Evolutionary conservation across 352 stramenopile genomes (phyloP).

Genomic region (Globisporangium irregulare): DNA sequence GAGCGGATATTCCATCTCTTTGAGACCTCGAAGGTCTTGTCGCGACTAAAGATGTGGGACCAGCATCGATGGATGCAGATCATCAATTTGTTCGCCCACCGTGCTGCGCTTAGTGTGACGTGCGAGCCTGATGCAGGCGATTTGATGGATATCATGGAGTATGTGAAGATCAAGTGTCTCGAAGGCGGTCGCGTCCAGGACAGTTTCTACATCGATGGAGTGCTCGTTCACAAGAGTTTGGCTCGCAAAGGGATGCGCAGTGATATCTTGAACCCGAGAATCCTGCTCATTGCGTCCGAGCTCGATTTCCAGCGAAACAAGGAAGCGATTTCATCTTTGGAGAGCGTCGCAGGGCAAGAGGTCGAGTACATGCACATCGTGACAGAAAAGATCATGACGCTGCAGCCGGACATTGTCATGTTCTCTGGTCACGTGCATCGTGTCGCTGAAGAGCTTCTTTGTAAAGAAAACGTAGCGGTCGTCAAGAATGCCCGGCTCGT

Average conservation of each 20-base stretch:
- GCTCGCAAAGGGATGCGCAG: conserved; percentile 82
- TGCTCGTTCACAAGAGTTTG: conserved; percentile 86
- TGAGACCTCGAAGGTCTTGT: conserved; percentile 45
- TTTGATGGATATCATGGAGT: conserved; percentile 82
- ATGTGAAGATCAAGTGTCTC: conserved; percentile 79
- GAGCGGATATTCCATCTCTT: conserved; percentile 74
- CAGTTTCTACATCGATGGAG: conserved; percentile 86
- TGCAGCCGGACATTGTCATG: conserved; percentile 83
- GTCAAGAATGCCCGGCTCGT: conserved; percentile 83
- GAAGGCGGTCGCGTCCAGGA: conserved; percentile 72
- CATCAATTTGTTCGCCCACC: conserved; percentile 66
- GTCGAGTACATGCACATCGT: conserved; percentile 90
- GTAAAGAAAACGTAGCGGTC: conserved; percentile 73
- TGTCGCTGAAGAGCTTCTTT: conserved; percentile 78
- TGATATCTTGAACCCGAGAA: conserved; percentile 72
- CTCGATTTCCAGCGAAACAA: conserved; percentile 87
- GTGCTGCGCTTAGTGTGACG: conserved; percentile 57
- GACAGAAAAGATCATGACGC: conserved; percentile 85
- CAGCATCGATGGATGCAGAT: conserved; percentile 84
- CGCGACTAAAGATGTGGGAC: conserved; percentile 62
- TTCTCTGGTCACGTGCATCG: conserved; percentile 83
- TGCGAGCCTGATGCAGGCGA: conserved; percentile 73
- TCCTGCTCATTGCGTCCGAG: conserved; percentile 79
- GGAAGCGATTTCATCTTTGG: conserved; percentile 75
- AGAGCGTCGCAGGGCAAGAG: conserved; percentile 82